phyloP scores from a whole-genome alignment of 768 basidiomycete genomes.

The Russula brevipes region DNA sequence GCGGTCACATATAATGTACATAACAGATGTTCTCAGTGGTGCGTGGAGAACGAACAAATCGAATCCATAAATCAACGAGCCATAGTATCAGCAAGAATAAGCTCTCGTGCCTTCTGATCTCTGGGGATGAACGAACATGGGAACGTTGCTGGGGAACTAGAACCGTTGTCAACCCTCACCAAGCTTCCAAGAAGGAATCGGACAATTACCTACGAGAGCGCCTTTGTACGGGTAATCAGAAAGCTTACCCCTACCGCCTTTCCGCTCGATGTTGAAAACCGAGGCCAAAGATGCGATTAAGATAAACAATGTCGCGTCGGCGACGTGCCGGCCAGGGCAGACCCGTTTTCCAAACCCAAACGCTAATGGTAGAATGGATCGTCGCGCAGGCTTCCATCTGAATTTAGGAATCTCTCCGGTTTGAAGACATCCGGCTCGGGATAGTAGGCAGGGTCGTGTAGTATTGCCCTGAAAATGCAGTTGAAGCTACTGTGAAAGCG shows the following conservation, averaged over 20 bases:
- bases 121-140: neutral
- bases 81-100: neutral
- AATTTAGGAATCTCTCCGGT: neutral
- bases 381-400: neutral
- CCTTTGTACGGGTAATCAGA: neutral
- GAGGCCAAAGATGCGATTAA: neutral
- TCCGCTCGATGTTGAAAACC: neutral
- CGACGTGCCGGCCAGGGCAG: conserved; percentile 1
- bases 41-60: too few species aligned
- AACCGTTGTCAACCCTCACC: neutral
- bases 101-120: neutral
- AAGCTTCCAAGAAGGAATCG: neutral
- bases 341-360: neutral
- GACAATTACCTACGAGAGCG: neutral
- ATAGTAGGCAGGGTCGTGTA: neutral
- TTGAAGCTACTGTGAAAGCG: neutral
- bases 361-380: neutral
- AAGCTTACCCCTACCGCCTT: neutral
- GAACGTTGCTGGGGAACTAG: neutral
- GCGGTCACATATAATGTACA: too few species aligned
- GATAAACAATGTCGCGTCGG: neutral
- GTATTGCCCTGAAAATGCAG: neutral
- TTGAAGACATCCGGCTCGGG: neutral
- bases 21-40: too few species aligned
- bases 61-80: neutral